phyloP scores from a whole-genome alignment of 2,329 filamentous ascomycete species.

The Kalmusia sp. region DNA sequence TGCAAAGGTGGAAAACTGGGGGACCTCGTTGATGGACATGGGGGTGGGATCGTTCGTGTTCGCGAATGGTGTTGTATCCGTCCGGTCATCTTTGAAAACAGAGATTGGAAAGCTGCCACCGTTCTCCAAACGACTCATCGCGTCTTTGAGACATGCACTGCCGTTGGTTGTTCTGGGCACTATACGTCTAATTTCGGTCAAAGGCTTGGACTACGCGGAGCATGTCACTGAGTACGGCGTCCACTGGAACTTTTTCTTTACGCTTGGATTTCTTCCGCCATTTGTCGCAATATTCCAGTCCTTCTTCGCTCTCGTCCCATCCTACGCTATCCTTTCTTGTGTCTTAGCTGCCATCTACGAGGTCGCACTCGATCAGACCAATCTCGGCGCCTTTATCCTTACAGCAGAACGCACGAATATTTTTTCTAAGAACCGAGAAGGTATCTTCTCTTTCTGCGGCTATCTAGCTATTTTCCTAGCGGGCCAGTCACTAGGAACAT shows the following conservation, averaged over 20 bases:
- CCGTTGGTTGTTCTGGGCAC: slow-evolving; percentile 83
- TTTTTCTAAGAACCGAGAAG: slow-evolving; percentile 90
- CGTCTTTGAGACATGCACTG: slow-evolving; percentile 79
- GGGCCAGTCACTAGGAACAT: slow-evolving; percentile 83
- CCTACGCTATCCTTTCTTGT: slow-evolving; percentile 77
- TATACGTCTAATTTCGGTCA: slow-evolving; percentile 84
- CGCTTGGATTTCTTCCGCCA: slow-evolving; percentile 83
- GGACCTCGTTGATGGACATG: slow-evolving; percentile 97
- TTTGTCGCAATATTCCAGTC: slow-evolving; percentile 86
- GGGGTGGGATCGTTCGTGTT: slow-evolving; percentile 98
- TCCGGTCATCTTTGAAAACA: slow-evolving; percentile 78
- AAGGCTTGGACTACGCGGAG: slow-evolving; percentile 93
- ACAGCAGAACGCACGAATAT: slow-evolving; percentile 79
- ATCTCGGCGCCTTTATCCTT: slow-evolving; percentile 83
- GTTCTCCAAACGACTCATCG: slow-evolving; percentile 65
- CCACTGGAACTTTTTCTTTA: slow-evolving; percentile 99
- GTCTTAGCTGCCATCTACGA: slow-evolving; percentile 76
- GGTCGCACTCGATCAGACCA: slow-evolving; percentile 72
- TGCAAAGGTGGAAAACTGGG: slow-evolving; percentile 99
- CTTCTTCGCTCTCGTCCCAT: slow-evolving; percentile 72
- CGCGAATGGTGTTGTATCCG: slow-evolving; percentile 88
- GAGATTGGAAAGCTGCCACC: slow-evolving; percentile 58
- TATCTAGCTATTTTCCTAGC: slow-evolving; percentile 95
- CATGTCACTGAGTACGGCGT: slow-evolving; percentile 98
- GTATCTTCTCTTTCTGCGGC: slow-evolving; percentile 91